Conservation (phyloP, 805 yeast genomes). For the Blastobotrys chiropterorum region DNA sequence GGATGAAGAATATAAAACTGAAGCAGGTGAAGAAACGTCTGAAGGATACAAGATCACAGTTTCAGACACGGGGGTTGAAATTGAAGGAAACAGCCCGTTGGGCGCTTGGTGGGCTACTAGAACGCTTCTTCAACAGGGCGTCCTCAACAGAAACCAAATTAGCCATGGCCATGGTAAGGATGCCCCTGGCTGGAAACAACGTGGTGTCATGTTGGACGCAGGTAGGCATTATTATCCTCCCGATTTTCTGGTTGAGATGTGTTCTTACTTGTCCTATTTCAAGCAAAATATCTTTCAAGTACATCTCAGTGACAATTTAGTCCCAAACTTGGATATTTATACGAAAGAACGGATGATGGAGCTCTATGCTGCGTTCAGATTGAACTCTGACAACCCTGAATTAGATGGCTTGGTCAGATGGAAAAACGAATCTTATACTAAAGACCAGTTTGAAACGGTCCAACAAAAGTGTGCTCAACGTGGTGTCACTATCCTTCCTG, state of each 20-base stretch:
- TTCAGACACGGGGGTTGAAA: slow-evolving; percentile 1
- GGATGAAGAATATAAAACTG: not conserved
- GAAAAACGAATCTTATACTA: slow-evolving; percentile 1
- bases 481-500: slow-evolving; percentile 1
- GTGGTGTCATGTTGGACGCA: slow-evolving; percentile 7
- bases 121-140: slow-evolving; percentile 5
- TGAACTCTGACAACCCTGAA: not conserved
- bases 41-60: slow-evolving; percentile 6
- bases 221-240: slow-evolving; percentile 9
- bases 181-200: slow-evolving; percentile 6
- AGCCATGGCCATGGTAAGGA: slow-evolving; percentile 1
- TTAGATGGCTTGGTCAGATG: not conserved
- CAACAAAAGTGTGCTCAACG: not conserved
- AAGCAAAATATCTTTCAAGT: slow-evolving; percentile 7
- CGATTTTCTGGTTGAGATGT: slow-evolving; percentile 7
- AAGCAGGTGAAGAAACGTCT: slow-evolving; percentile 4
- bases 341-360: not conserved
- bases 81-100: slow-evolving; percentile 8
- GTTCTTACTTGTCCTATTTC: slow-evolving; percentile 8
- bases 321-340: not conserved
- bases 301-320: not conserved
- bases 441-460: not conserved
- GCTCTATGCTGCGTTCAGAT: slow-evolving; percentile 1
- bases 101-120: slow-evolving; percentile 7
- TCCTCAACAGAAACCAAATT: not conserved